Evolutionary conservation across 495 filamentous ascomycete genomes (phyloP), one percentile per base, ranked within the genome.

Genomic region (Staphylotrichum longicolle): DNA sequence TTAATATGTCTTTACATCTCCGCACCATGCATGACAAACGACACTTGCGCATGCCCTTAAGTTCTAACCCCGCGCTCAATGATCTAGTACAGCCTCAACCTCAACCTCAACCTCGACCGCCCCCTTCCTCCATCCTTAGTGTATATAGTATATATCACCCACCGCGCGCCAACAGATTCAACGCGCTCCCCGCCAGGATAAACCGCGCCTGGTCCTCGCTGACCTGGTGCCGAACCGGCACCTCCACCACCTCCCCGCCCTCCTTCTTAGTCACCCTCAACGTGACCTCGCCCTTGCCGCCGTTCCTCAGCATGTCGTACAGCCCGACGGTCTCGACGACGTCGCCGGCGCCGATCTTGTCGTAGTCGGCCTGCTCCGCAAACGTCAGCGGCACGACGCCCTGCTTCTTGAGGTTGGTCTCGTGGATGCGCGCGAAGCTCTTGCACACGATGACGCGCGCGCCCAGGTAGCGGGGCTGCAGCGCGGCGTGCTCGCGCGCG

Each of bases 361-460:
- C 91, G 71, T 98, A 98, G 71, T 98, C 95, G n/a, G 76, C 78
- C 69, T 89, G 89, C 69, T 94, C 81, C 3, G 77, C 90, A 68
- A 98, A 96, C 0, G 90, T 95, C 62, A 98, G 76, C 0, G 94
- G 94, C 27, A 97, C 91, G 14, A 98, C 88, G 61, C 94, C 94
- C 79, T 98, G 94, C 81, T 98, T 98, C 86, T 98, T 98, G 37
- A 98, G 78, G 76, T 98, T 98, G 15, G 94, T 96, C 82, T 98
- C 95, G 78, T 98, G 94, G 74, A 98, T 98, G 47, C 94, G 83
- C 3, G 94, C 94, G 72, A 98, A 98, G 71, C 82, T 86, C 82
- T 98, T 98, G 58, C 88, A 81, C 32, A 98, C 84, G 49, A 98
- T 91, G 66, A 96, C 75, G 14, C 93, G 81, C 40, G 91, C 91